Percentiles rank a stretch among this genome's conserved stretches.
Evolutionary conservation across 441 rosid species (phyloP).

Genomic region (Jatropha multifida): DNA sequence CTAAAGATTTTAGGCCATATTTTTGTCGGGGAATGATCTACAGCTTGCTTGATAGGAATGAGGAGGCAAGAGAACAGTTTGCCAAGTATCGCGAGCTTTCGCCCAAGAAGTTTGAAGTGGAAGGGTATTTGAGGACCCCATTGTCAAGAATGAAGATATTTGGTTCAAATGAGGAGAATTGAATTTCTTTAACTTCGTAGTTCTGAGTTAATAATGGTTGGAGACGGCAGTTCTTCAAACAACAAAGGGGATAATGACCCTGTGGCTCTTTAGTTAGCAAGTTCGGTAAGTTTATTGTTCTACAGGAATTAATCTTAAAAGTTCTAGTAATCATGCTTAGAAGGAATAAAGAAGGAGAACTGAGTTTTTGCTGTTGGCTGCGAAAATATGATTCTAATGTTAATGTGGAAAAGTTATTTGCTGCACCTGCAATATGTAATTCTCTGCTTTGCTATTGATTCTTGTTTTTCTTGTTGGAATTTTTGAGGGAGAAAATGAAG

Average conservation of each 20-base stretch:
- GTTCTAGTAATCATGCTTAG: background rate
- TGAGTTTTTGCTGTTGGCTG: background rate
- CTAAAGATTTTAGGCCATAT: slow-evolving; percentile 73
- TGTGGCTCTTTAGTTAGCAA: background rate
- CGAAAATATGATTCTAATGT: background rate
- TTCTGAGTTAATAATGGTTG: slow-evolving; percentile 13
- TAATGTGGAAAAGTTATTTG: background rate
- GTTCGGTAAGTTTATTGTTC: background rate
- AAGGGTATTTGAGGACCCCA: slow-evolving; percentile 70
- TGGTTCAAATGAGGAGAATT: slow-evolving; percentile 50
- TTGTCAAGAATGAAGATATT: slow-evolving; percentile 75
- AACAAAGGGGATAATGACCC: background rate
- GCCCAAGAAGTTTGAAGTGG: slow-evolving; percentile 75
- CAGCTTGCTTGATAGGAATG: slow-evolving; percentile 71
- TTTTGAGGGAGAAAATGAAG: background rate
- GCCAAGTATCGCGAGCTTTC: slow-evolving; percentile 75
- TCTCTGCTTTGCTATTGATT: background rate
- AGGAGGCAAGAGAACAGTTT: slow-evolving; percentile 77
- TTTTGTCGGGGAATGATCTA: slow-evolving; percentile 85
- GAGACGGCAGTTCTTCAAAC: slow-evolving; percentile 9
- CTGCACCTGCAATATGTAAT: background rate
- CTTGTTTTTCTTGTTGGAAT: background rate
- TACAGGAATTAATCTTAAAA: slow-evolving; percentile 3
- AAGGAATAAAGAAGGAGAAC: slow-evolving; percentile 13
- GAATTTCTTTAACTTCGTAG: slow-evolving; percentile 10